Percentiles rank a stretch among this genome's conserved stretches.
phyloP scores from a whole-genome alignment of 768 basidiomycete species.

The Paxillus rubicundulus region DNA sequence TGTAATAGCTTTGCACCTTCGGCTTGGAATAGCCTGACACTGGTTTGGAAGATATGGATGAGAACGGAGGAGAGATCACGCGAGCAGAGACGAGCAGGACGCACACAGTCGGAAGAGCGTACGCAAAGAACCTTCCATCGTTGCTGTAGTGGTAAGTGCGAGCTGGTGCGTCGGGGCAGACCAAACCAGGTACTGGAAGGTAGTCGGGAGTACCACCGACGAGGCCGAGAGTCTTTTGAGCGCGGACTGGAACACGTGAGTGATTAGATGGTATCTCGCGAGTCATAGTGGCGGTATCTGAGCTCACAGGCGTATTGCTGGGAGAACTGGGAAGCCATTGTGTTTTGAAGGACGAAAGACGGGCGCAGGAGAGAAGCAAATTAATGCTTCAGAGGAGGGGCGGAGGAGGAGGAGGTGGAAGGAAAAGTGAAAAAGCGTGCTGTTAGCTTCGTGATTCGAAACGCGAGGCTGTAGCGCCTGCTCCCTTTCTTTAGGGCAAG shows the following conservation, averaged over 20 bases:
- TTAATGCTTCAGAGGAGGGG: slow-evolving; percentile 65
- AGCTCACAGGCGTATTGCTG: slow-evolving; percentile 87
- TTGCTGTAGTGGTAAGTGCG: slow-evolving; percentile 79
- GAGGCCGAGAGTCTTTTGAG: slow-evolving; percentile 90
- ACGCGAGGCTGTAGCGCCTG: not conserved
- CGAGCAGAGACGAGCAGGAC: slow-evolving; percentile 32
- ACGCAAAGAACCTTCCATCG: slow-evolving; percentile 86
- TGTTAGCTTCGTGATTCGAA: not conserved
- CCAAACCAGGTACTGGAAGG: slow-evolving; percentile 57
- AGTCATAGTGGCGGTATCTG: not conserved
- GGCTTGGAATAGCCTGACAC: slow-evolving; percentile 76
- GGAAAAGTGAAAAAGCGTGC: slow-evolving; percentile 17
- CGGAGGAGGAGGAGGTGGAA: slow-evolving; percentile 20
- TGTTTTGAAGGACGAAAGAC: slow-evolving; percentile 30
- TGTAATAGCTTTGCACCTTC: slow-evolving; percentile 69
- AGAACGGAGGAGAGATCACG: slow-evolving; percentile 12
- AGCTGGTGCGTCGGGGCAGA: slow-evolving; percentile 65
- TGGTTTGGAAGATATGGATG: slow-evolving; percentile 27
- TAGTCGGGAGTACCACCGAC: slow-evolving; percentile 82
- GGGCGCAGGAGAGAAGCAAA: slow-evolving; percentile 60
- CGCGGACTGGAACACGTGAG: slow-evolving; percentile 60
- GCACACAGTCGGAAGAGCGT: slow-evolving; percentile 72
- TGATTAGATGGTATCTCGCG: slow-evolving; percentile 16
- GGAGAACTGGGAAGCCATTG: slow-evolving; percentile 71
- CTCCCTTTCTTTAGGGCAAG: slow-evolving; percentile 20